phyloP scores from a whole-genome alignment of 768 basidiomycete genomes.

The Lyophyllum decastes region DNA sequence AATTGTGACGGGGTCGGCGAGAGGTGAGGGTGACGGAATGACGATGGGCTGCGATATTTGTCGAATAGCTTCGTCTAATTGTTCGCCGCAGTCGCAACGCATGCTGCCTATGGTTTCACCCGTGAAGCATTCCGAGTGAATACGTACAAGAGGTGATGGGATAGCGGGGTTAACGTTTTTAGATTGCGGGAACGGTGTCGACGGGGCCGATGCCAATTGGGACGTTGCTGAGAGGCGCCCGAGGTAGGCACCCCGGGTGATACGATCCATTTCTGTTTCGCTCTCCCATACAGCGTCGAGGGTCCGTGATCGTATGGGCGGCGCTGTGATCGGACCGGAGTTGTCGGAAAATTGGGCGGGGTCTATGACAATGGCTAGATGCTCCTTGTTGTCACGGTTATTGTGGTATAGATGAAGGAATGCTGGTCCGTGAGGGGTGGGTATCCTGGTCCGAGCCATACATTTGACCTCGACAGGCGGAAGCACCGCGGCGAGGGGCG shows the following conservation, averaged over 20 bases:
- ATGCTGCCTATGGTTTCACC: constrained; percentile 98
- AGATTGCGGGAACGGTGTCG: constrained; percentile 18
- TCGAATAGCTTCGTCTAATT: constrained; percentile 95
- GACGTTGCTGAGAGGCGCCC: constrained; percentile 72
- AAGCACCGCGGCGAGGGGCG: constrained; percentile 21
- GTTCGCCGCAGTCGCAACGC: constrained; percentile 99
- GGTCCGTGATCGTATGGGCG: constrained; percentile 75
- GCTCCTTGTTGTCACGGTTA: constrained; percentile 89
- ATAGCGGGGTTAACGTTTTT: constrained; percentile 31
- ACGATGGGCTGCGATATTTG: constrained; percentile 76
- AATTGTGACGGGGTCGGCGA: constrained; percentile 40
- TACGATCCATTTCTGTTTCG: constrained; percentile 93
- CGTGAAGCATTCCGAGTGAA: constrained; percentile 98
- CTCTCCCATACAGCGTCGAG: constrained; percentile 85
- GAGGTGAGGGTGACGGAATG: constrained; percentile 36
- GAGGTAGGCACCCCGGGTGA: constrained; percentile 91
- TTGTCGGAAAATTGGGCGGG: constrained; percentile 75
- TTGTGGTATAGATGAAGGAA: constrained; percentile 97
- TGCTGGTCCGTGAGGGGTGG: constrained; percentile 90
- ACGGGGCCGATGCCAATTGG: constrained; percentile 43
- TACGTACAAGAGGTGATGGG: constrained; percentile 84
- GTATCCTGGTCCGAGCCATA: constrained; percentile 96
- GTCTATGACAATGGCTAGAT: constrained; percentile 94
- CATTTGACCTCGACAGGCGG: constrained; percentile 75
- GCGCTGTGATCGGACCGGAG: constrained; percentile 36